Evolutionary conservation across 1,284 basidiomycete genomes (phyloP), one percentile per base, ranked within the genome.

Genomic region (Cutaneotrichosporon cavernicola): DNA sequence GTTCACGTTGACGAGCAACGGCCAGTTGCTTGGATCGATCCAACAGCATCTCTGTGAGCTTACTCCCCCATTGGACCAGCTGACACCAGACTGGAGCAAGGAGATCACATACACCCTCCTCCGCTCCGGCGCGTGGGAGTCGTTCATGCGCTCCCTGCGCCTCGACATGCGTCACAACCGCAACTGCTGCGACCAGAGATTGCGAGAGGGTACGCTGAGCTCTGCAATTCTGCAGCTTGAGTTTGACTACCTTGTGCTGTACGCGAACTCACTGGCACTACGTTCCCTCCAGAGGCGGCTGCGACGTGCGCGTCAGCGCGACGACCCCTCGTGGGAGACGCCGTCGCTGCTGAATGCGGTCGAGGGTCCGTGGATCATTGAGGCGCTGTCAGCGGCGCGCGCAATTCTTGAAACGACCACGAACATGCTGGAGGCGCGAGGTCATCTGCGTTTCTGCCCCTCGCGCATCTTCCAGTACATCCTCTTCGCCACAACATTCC

Each of bases 321-420:
- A 63, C 18, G 65, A 66, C 47, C n/a, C 56, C 6, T 56, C 59
- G 46, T 66, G 63, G 62, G 53, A 55, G 13, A 59, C 56, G 5
- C 65, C 65, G 36, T 59, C 62, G 13, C 56, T 66, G 47, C 62
- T 66, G 43, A 66, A 66, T 47, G 60, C 63, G 46, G 62, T 63
- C 18, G 65, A 66, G 43, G 65, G 65, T 5, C 62, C 57, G 36
- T 66, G 65, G 65, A 64, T 66, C 22, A 63, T 66, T 46, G 65
- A 66, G 32, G 59, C 65, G 11, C 53, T 66, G 4, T 60, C 59
- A 0, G 65, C 65, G 0, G 65, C 65, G 11, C 60, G 62, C 5
- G 51, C 52, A 8, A 66, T 66, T 22, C 47, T 66, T 9, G 62
- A 66, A 31, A 49, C 58, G 11, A 56, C 65, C 13, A 47, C 64